Evolutionary conservation across 306 rosid species (phyloP).

Genomic region (Gastrolobium bilobum): DNA sequence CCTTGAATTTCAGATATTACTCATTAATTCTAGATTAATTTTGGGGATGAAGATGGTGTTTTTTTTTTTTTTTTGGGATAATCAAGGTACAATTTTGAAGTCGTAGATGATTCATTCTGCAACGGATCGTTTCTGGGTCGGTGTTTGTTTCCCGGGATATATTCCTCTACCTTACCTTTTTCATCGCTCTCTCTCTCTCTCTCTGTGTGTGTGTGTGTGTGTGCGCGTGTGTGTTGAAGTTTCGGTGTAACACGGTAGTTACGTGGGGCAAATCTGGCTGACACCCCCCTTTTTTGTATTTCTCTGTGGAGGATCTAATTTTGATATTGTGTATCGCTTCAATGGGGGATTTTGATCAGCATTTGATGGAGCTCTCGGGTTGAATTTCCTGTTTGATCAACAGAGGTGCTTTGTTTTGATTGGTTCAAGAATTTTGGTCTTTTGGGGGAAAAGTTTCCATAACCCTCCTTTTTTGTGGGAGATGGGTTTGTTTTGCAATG

Average conservation of each 20-base stretch:
- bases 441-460: conserved; percentile 24
- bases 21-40: conserved; percentile 38
- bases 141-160: conserved; percentile 35
- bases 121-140: conserved; percentile 56
- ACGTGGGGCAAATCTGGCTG: conserved; percentile 49
- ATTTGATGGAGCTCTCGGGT: conserved; percentile 42
- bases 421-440: conserved; percentile 20
- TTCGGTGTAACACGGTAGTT: conserved; percentile 44
- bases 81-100: conserved; percentile 54
- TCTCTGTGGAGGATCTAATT: conserved; percentile 47
- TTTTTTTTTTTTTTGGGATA: neutral
- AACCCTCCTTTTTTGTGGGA: neutral
- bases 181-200: conserved; percentile 14
- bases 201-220: neutral
- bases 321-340: conserved; percentile 41
- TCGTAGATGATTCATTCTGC: conserved; percentile 39
- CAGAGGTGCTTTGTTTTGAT: conserved; percentile 50
- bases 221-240: conserved; percentile 27
- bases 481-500: conserved; percentile 47
- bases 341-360: conserved; percentile 50
- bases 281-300: conserved; percentile 6
- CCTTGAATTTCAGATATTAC: conserved; percentile 24
- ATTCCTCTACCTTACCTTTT: conserved; percentile 28
- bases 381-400: conserved; percentile 38
- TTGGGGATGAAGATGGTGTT: conserved; percentile 17